Base-by-base conservation (phyloP, 345 rosid genomes). In the Moricandia moricandioides region DNA sequence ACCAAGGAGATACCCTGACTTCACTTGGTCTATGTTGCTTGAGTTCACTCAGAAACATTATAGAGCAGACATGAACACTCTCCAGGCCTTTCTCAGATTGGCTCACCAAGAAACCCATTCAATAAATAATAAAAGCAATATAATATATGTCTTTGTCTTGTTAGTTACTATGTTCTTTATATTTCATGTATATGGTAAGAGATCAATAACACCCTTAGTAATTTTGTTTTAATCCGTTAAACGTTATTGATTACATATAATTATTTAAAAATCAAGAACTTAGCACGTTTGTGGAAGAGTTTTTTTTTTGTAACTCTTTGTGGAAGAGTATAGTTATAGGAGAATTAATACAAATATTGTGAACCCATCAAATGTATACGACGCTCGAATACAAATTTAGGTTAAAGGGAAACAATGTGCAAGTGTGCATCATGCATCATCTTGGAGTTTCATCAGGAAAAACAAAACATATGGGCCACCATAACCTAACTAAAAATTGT, bases 1-100 rank as follows among this genome's bases (percentile, higher is more conserved):
- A 33, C 90, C 94, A 58, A 85, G 99, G 74, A 75, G 54, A 54
- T 91, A 89, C 66, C 98, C 98, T 29, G 98, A 91, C 80, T 91
- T 91, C 78, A 88, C 97, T 40, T 91, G 97, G 97, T 83, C 92
- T 43, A 80, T 83, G 85, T 75, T 91, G 10, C 94, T 87, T 29
- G 97, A 91, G 56, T 91, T 91, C 81, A 89, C 94, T 9, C 97
- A 91, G 67, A 91, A 89, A 81, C 91, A 91, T 59, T 91, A 91
- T 83, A 82, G 97, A 76, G 94, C 97, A 29, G 97, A 91, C 86
- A 89, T 91, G 92, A 89, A 87, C 62, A 91, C 97, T 31, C 92
- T 91, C 35, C 84, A 86, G 62, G 85, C 56, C 56, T 33, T 91
- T 91, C 82, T 61, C 89, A 12, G 80, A 83, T 37, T 91, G 94